Evolutionary conservation across 1,284 basidiomycete genomes (phyloP).

Genomic region (Coniferiporia weirii): DNA sequence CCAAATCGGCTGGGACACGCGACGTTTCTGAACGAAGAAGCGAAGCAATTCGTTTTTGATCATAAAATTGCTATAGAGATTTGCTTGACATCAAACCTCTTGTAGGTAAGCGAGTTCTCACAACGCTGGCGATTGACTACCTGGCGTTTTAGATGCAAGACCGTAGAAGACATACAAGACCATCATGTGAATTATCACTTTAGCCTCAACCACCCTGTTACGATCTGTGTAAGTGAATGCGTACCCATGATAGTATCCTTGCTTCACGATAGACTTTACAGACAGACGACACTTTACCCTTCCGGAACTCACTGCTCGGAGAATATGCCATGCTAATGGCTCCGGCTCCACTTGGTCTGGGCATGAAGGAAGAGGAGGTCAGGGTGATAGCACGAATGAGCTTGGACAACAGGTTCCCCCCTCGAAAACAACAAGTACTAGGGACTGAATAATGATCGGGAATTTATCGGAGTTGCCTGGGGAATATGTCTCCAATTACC

Average conservation of each 20-base stretch:
- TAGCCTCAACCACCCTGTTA: conserved; percentile 57
- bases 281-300: conserved; percentile 80
- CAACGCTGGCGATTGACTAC: background rate
- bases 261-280: conserved; percentile 26
- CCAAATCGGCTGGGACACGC: conserved; percentile 78
- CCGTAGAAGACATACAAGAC: conserved; percentile 53
- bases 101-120: conserved; percentile 38
- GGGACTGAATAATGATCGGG: background rate
- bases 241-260: background rate
- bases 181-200: conserved; percentile 73
- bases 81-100: conserved; percentile 75
- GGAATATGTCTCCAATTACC: background rate
- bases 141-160: conserved; percentile 51
- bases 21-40: conserved; percentile 66
- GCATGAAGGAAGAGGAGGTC: conserved; percentile 55
- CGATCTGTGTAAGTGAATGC: conserved; percentile 59
- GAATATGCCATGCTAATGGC: conserved; percentile 79
- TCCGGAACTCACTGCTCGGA: conserved; percentile 62
- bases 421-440: background rate
- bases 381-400: conserved; percentile 55
- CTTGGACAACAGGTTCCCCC: conserved; percentile 32
- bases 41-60: conserved; percentile 50
- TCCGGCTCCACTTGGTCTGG: conserved; percentile 59
- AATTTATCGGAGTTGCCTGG: background rate
- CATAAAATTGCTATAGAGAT: conserved; percentile 70